Base-by-base conservation (phyloP, 495 filamentous ascomycete species). In the Aspergillus incahuasiensis region DNA sequence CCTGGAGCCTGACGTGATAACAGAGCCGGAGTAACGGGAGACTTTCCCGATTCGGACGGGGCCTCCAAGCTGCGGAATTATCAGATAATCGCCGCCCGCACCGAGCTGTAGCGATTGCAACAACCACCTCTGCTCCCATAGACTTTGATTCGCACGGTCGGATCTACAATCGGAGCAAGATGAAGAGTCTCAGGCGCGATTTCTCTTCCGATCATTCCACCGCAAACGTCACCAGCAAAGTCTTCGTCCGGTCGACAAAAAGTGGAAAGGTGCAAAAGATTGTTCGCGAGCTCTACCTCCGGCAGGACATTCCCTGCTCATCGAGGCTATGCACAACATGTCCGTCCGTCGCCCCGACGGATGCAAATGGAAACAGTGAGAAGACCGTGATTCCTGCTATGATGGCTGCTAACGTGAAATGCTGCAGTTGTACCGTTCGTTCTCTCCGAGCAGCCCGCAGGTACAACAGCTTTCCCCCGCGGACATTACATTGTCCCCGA, bases 181-280 rank as follows among this genome's bases (percentile, higher is more conserved):
- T 95, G 90, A 90, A 91, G 64, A 96, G 91, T 68, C 78, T 97
- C 54, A 91, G 94, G 71, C 78, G 91, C 61, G 83, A 88, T 19
- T 68, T 82, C 56, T 85, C 77, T 49, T 74, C 79, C 9, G 91
- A 92, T 62, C 79, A 84, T 15, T 78, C 82, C 48, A 78, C 83
- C n/a, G 76, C 82, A 46, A 94, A 87, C 69, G 87, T 96, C 53
- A 87, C 86, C 43, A 95, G 86, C 81, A 95, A 97, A 75, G 81
- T 94, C 59, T 99, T 91, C 63, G 87, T 97, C 57, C 79, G 94
- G 54, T 96, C 94, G 24, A 92, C 91, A 16, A 92, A 87, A 69
- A 89, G 82, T 70, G 94, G 94, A 65, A 97, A 96, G 75, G 94
- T 97, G 55, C 91, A 96, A 73, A 98, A 99, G 76, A 92, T 99